These are phyloP conservation scores for Thalassiosira livingstoniorum DNA, from an alignment of 352 stramenopile genomes.

Conservation along the genomic window DNA sequence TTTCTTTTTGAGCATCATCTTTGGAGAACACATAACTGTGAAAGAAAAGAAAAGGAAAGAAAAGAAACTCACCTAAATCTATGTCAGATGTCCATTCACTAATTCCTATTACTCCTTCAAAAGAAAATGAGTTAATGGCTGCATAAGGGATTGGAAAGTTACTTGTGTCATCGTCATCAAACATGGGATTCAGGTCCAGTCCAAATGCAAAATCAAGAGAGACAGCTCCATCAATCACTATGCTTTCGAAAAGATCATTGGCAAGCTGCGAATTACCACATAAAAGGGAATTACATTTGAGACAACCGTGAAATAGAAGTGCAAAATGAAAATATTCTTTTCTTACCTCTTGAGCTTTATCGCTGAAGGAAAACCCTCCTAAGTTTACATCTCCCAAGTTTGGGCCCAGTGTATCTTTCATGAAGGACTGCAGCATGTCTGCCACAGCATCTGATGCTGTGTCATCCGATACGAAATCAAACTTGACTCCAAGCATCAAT, in stretches of 20 bases:
- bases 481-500: conserved; percentile 34
- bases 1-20: too few relatives aligned
- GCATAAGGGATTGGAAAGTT: conserved; percentile 24
- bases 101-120: conserved; percentile 38
- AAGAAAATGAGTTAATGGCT: conserved; percentile 36
- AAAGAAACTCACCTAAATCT: conserved; percentile 1
- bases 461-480: conserved; percentile 36
- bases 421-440: conserved; percentile 20
- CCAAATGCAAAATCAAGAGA: conserved; percentile 36
- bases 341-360: background rate
- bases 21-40: too few relatives aligned
- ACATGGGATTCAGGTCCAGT: conserved; percentile 38
- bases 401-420: conserved; percentile 16
- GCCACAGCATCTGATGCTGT: conserved; percentile 12
- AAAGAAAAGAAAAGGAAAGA: too few relatives aligned
- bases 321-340: background rate
- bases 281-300: background rate
- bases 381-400: conserved; percentile 14
- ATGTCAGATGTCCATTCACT: conserved; percentile 51
- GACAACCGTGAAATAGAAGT: background rate
- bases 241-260: conserved; percentile 30
- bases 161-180: conserved; percentile 10
- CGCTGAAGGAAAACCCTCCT: conserved; percentile 31
- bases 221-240: conserved; percentile 41
- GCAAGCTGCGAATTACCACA: conserved; percentile 1